Evolutionary conservation across 768 basidiomycete species (phyloP).

Genomic region (Trametes gibbosa): DNA sequence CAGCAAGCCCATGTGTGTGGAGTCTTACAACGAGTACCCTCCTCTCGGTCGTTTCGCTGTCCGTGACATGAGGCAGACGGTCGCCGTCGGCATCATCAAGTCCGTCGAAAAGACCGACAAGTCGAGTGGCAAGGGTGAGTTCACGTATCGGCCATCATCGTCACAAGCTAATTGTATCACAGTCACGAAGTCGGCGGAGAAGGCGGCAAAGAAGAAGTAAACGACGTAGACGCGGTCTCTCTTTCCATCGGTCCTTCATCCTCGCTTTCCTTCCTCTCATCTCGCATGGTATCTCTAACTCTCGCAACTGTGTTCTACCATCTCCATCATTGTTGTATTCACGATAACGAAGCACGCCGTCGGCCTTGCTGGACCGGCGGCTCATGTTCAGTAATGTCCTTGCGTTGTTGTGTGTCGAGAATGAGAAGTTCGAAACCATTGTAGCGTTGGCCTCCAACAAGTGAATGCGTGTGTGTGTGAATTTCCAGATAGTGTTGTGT

Average conservation of each 20-base stretch:
- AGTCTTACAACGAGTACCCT: conserved; percentile 96
- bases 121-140: conserved; percentile 77
- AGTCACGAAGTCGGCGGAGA: conserved; percentile 96
- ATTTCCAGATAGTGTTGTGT: too few relatives aligned
- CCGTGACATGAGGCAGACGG: conserved; percentile 99
- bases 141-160: background rate
- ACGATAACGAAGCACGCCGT: conserved; percentile 33
- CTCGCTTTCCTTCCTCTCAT: conserved; percentile 43
- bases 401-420: conserved; percentile 27
- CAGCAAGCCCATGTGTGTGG: conserved; percentile 94
- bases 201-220: conserved; percentile 95
- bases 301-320: conserved; percentile 33
- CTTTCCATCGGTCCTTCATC: conserved; percentile 43
- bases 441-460: conserved; percentile 21
- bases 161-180: conserved; percentile 9
- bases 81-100: conserved; percentile 99
- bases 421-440: conserved; percentile 33
- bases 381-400: conserved; percentile 33
- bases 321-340: conserved; percentile 35
- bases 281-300: conserved; percentile 35
- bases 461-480: background rate
- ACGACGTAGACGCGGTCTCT: conserved; percentile 41
- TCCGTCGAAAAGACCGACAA: conserved; percentile 94
- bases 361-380: conserved; percentile 26
- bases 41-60: conserved; percentile 99